Conservation (phyloP, 108 stramenopile genomes). For the Schizochytrium sp. region DNA sequence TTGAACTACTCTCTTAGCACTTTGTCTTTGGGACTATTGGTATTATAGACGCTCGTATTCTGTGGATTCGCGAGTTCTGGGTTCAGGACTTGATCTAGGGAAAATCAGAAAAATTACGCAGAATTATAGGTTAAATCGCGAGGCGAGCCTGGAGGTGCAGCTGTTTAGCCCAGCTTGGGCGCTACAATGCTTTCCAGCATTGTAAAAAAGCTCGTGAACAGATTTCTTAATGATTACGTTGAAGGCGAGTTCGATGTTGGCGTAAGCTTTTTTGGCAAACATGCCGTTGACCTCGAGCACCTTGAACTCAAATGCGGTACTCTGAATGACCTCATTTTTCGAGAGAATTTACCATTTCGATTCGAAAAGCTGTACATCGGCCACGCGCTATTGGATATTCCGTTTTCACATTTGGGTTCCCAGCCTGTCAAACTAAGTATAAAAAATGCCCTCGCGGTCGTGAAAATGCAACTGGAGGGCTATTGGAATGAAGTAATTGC, state of each 20-base stretch:
- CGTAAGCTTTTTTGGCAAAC: slow-evolving; percentile 50
- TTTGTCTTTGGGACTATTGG: no score
- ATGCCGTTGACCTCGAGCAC: slow-evolving; percentile 43
- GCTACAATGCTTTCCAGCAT: slow-evolving; percentile 22
- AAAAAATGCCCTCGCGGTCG: neutral
- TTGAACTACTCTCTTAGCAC: no score
- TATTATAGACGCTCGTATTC: no score
- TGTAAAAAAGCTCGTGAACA: slow-evolving; percentile 32
- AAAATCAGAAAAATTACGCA: neutral
- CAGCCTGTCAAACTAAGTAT: slow-evolving; percentile 4
- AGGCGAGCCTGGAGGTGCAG: neutral
- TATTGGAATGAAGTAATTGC: slow-evolving; percentile 9
- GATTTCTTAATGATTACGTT: slow-evolving; percentile 39
- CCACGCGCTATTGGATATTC: slow-evolving; percentile 25
- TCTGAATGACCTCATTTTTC: slow-evolving; percentile 32
- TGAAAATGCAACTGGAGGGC: neutral
- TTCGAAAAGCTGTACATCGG: slow-evolving; percentile 19
- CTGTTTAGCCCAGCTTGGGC: neutral
- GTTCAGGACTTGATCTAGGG: no score
- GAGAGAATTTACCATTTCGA: neutral
- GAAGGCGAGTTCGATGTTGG: slow-evolving; percentile 51
- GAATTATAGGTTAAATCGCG: neutral
- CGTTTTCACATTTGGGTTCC: slow-evolving; percentile 29
- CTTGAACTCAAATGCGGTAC: slow-evolving; percentile 25
- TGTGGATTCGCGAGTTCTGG: no score